These are phyloP conservation scores for Coprinopsis strossmayeri DNA, from an alignment of 768 basidiomycete genomes.

Conservation along the genomic window DNA sequence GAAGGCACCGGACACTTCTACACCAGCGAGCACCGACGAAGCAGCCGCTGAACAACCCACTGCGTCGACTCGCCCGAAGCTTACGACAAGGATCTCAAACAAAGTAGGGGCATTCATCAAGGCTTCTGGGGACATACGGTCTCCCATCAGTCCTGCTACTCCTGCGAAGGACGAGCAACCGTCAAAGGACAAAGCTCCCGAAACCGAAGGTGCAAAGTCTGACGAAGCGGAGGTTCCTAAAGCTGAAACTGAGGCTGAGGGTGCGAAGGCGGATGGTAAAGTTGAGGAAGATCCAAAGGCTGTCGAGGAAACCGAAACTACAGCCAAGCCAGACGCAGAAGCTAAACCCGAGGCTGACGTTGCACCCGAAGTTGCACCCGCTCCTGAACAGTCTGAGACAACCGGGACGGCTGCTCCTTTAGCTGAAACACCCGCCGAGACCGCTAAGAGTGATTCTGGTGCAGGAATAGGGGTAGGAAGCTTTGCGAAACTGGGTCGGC, in stretches of 20 bases:
- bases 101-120: conserved; percentile 3
- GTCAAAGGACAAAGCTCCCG: not conserved
- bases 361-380: too few species aligned
- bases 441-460: too few species aligned
- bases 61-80: not conserved
- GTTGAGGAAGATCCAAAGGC: not conserved
- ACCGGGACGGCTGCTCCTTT: too few species aligned
- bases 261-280: not conserved
- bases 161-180: not conserved
- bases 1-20: not conserved
- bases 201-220: not conserved
- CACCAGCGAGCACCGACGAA: not conserved
- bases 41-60: not conserved
- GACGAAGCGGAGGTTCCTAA: not conserved
- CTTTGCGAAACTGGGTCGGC: not conserved
- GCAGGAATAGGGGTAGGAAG: too few species aligned
- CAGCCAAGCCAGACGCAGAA: not conserved
- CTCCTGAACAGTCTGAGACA: too few species aligned
- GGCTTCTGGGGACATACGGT: not conserved
- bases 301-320: not conserved
- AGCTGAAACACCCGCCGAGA: too few species aligned
- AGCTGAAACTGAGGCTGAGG: not conserved
- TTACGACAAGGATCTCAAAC: conserved; percentile 1
- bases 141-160: not conserved
- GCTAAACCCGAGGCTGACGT: not conserved